These are phyloP conservation scores for Globisporangium nagaii DNA, from an alignment of 352 stramenopile genomes.

Conservation along the genomic window DNA sequence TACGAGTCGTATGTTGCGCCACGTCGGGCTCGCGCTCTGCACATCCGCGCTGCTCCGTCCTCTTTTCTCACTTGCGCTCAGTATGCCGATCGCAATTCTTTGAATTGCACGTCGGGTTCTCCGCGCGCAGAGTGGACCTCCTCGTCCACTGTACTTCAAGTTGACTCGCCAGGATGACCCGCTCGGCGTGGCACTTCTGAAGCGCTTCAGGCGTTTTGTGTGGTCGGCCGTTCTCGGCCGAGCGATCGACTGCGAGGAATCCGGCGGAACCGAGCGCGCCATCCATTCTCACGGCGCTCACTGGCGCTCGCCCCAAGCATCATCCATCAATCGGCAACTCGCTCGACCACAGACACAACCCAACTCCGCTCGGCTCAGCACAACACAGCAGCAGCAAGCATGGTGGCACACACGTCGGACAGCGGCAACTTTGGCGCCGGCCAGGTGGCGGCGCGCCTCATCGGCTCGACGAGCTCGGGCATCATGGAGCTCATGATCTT, in stretches of 20 bases:
- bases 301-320: too few species aligned
- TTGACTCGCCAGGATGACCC: not conserved
- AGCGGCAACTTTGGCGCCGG: conserved; percentile 34
- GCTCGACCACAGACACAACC: conserved; percentile 5
- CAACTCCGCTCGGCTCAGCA: too few species aligned
- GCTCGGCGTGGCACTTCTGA: conserved; percentile 1
- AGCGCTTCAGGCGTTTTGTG: not conserved
- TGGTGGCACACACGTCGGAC: conserved; percentile 44
- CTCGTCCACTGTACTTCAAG: conserved; percentile 1
- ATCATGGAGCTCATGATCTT: conserved; percentile 94
- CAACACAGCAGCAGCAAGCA: conserved; percentile 12
- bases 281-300: not conserved
- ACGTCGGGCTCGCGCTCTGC: not conserved
- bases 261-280: too few species aligned
- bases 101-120: conserved; percentile 4
- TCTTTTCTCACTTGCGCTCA: not conserved
- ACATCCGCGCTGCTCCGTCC: not conserved
- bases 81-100: not conserved
- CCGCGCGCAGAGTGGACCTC: too few species aligned
- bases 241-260: too few species aligned
- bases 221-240: not conserved
- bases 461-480: conserved; percentile 90
- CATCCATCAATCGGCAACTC: conserved; percentile 12
- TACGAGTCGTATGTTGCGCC: not conserved
- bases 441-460: conserved; percentile 71